Percentiles rank a stretch among this genome's conserved stretches.
Evolutionary conservation across 129 eudicot species (phyloP).

Genomic region (Dittrichia graveolens): DNA sequence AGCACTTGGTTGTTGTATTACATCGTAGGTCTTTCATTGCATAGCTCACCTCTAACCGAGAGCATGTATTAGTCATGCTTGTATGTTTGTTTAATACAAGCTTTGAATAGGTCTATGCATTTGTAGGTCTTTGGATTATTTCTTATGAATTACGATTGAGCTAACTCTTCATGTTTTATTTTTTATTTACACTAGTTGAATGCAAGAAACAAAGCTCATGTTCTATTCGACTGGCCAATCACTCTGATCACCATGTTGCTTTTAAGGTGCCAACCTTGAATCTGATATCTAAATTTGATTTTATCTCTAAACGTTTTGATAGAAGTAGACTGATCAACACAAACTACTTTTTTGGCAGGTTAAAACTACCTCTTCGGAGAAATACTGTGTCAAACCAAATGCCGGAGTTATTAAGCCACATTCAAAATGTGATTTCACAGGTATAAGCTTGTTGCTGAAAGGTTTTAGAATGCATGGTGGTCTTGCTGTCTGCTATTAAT

Average conservation of each 20-base stretch:
- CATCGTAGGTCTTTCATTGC: no score
- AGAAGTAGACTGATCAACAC: constrained; percentile 15
- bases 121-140: not conserved
- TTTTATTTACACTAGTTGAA: constrained; percentile 47
- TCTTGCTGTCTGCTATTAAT: constrained; percentile 13
- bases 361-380: constrained; percentile 53
- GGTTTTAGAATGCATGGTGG: not conserved
- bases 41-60: no score
- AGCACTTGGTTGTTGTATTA: no score
- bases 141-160: constrained; percentile 5
- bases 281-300: not conserved
- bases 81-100: no score
- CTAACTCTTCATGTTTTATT: constrained; percentile 26
- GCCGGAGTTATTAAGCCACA: constrained; percentile 49
- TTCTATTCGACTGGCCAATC: constrained; percentile 52
- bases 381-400: constrained; percentile 54
- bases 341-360: constrained; percentile 41
- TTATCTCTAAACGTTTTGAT: not conserved
- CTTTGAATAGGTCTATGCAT: not conserved
- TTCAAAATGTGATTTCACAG: constrained; percentile 41
- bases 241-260: constrained; percentile 57
- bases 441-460: constrained; percentile 27
- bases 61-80: no score
- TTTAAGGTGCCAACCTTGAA: constrained; percentile 36
- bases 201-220: constrained; percentile 59